Percentiles rank a stretch among this genome's conserved stretches.
Conservation (phyloP, 179 eudicot species). For the Actinidia arguta region DNA sequence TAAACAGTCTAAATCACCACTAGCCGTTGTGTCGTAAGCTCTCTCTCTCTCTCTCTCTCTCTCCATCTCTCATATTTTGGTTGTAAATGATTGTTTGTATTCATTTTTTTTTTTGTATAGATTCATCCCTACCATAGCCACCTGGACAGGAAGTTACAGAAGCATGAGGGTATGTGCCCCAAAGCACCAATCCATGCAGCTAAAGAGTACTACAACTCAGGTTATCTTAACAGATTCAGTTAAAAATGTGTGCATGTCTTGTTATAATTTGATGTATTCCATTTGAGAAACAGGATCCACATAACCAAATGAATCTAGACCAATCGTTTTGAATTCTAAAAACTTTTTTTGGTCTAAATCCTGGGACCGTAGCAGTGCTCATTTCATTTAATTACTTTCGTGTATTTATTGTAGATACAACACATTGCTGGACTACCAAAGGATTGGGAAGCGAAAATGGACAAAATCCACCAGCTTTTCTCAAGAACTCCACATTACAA, state of each 20-base stretch:
- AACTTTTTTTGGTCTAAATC: too few relatives aligned
- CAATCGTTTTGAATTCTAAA: too few relatives aligned
- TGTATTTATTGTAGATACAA: conserved; percentile 44
- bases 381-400: background rate
- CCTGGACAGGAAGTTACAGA: conserved; percentile 90
- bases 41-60: background rate
- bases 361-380: too few relatives aligned
- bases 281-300: too few relatives aligned
- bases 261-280: too few relatives aligned
- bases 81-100: background rate
- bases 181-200: conserved; percentile 72
- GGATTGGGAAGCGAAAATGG: conserved; percentile 66
- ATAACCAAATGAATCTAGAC: too few relatives aligned
- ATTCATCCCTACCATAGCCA: conserved; percentile 78
- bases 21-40: conserved; percentile 82
- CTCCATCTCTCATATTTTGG: background rate
- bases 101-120: conserved; percentile 34
- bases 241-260: background rate
- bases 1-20: conserved; percentile 56
- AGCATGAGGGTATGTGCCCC: conserved; percentile 88
- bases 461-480: conserved; percentile 63
- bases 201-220: conserved; percentile 64
- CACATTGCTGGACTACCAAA: conserved; percentile 63
- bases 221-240: conserved; percentile 29
- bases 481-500: conserved; percentile 85